phyloP scores from a whole-genome alignment of 1,284 basidiomycete species.

The Melampsora americana region DNA sequence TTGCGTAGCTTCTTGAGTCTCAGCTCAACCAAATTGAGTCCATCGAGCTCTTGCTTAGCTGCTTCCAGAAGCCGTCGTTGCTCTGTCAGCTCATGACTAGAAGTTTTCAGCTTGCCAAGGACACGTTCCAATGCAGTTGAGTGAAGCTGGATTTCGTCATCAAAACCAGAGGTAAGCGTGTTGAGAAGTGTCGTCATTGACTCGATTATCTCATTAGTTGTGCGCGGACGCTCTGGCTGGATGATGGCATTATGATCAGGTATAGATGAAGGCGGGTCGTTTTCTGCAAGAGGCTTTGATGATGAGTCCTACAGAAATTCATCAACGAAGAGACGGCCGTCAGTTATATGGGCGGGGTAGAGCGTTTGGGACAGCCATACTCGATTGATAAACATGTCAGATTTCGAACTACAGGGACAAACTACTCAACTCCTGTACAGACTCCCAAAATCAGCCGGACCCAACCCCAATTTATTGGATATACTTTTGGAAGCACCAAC shows the following conservation, averaged over 20 bases:
- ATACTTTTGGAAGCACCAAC: slow-evolving; percentile 86
- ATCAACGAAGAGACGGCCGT: slow-evolving; percentile 3
- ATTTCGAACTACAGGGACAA: background rate
- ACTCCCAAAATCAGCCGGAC: slow-evolving; percentile 91
- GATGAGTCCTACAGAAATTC: too few species aligned
- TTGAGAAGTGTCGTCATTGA: slow-evolving; percentile 74
- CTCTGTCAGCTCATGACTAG: slow-evolving; percentile 83
- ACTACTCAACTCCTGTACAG: slow-evolving; percentile 68
- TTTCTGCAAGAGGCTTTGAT: too few species aligned
- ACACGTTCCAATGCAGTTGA: slow-evolving; percentile 79
- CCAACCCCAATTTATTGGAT: slow-evolving; percentile 88
- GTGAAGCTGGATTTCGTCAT: slow-evolving; percentile 77
- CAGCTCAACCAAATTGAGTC: slow-evolving; percentile 73
- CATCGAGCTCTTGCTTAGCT: slow-evolving; percentile 68
- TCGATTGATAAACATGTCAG: background rate
- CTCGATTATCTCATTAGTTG: slow-evolving; percentile 71
- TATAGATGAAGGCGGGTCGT: too few species aligned
- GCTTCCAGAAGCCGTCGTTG: slow-evolving; percentile 75
- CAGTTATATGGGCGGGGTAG: background rate
- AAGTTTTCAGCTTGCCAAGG: slow-evolving; percentile 78
- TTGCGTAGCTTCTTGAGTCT: slow-evolving; percentile 75
- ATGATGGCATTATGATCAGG: too few species aligned
- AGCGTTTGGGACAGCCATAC: background rate
- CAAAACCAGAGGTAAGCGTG: slow-evolving; percentile 71
- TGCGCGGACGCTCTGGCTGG: slow-evolving; percentile 46